A percentile compares a stretch with the other conserved stretches of the same genome.
Evolutionary conservation across 2,329 filamentous ascomycete genomes (phyloP).

Genomic region (Neofusicoccum parvum): DNA sequence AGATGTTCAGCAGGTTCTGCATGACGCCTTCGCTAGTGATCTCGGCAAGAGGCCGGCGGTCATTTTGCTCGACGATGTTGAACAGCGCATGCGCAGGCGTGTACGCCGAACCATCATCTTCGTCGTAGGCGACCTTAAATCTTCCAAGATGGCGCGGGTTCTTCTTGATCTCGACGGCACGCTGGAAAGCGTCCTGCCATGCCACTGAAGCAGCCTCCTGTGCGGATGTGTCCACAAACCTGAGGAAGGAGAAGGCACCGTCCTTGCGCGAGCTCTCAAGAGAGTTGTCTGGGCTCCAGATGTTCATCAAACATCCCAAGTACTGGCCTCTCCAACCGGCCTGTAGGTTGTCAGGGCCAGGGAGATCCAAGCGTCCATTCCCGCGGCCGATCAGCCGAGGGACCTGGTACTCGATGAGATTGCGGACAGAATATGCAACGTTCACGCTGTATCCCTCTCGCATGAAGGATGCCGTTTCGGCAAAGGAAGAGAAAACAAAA

Average conservation of each 20-base stretch:
- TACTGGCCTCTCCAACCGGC: slow-evolving; percentile 82
- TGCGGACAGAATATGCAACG: slow-evolving; percentile 86
- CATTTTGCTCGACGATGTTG: slow-evolving; percentile 72
- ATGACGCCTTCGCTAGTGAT: slow-evolving; percentile 74
- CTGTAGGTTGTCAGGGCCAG: slow-evolving; percentile 70
- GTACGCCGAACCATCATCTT: slow-evolving; percentile 65
- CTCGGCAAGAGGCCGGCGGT: slow-evolving; percentile 67
- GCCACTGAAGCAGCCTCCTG: slow-evolving; percentile 72
- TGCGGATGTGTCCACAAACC: slow-evolving; percentile 78
- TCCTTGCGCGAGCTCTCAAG: slow-evolving; percentile 62
- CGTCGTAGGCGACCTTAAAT: slow-evolving; percentile 69
- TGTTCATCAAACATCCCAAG: slow-evolving; percentile 80
- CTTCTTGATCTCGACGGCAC: slow-evolving; percentile 63
- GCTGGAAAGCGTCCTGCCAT: slow-evolving; percentile 71
- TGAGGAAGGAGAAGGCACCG: slow-evolving; percentile 82
- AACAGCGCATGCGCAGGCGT: slow-evolving; percentile 78
- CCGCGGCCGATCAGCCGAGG: slow-evolving; percentile 83
- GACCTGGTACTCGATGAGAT: slow-evolving; percentile 78
- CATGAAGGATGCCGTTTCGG: slow-evolving; percentile 92
- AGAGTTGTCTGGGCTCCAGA: slow-evolving; percentile 83
- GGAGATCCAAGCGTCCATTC: slow-evolving; percentile 72
- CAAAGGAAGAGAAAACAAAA: slow-evolving; percentile 81
- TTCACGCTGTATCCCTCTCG: slow-evolving; percentile 80
- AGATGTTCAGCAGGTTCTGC: slow-evolving; percentile 76
- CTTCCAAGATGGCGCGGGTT: slow-evolving; percentile 62